phyloP scores from a whole-genome alignment of 371 early-diverging fungal genomes.

The Blastocladiella emersonii region DNA sequence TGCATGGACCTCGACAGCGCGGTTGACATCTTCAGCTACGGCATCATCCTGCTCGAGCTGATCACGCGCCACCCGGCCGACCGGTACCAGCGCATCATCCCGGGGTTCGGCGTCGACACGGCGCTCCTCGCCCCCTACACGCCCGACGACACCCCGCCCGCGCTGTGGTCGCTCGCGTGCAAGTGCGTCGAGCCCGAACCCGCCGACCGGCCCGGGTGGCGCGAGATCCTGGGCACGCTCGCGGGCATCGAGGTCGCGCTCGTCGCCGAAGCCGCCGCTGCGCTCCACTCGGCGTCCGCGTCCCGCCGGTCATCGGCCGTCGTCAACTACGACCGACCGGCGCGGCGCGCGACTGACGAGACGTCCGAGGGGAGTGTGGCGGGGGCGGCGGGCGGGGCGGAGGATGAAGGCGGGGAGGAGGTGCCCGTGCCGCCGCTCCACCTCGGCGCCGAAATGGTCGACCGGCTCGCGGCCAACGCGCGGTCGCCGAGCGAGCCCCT shows the following conservation, averaged over 20 bases:
- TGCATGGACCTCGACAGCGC: slow-evolving; percentile 19
- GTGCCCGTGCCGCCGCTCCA: no score
- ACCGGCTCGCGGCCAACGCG: no score
- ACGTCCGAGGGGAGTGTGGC: no score
- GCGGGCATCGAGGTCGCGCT: background rate
- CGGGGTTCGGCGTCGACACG: background rate
- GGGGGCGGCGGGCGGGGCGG: no score
- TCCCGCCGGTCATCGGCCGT: no score
- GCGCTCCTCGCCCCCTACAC: no score
- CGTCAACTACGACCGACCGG: no score
- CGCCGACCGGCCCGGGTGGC: background rate
- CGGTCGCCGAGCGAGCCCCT: no score
- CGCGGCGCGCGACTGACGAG: no score
- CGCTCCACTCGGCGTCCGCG: no score
- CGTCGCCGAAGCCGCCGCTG: background rate
- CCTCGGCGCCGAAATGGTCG: no score
- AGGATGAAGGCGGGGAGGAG: no score
- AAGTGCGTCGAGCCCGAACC: background rate
- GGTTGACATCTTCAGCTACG: slow-evolving; percentile 26
- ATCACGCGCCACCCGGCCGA: slow-evolving; percentile 12
- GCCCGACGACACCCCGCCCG: background rate
- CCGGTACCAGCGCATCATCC: background rate
- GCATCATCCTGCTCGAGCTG: slow-evolving; percentile 26
- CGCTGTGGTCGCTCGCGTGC: background rate
- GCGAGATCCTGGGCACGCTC: background rate